Evolutionary conservation across 441 rosid genomes (phyloP), one percentile per base, ranked within the genome.

Genomic region (Adansonia grandidieri): DNA sequence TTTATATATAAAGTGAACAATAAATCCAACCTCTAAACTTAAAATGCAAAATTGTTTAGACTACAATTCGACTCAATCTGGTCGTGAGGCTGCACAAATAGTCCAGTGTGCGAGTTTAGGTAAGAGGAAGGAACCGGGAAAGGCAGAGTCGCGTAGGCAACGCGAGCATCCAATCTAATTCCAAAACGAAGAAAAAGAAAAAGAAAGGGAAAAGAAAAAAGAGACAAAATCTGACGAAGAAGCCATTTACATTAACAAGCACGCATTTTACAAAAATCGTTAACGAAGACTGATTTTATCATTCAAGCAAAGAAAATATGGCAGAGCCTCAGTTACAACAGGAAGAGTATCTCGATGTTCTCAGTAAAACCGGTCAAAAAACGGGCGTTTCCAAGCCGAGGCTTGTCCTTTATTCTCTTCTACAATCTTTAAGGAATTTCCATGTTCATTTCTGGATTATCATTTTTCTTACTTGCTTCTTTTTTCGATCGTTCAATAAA

Each of bases 311-410:
- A 81, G 67, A 17, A 74, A 48, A 75, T 37, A 91, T 85, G 92
- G 87, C 84, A 60, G 89, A 79, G 73, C 71, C 77, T 70, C 80
- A 56, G 13, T 15, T 57, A 5, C 67, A 73, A 14, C 85, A 81
- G 72, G 96, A 80, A 77, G 98, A 95, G 81, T 77, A 80, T 79
- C 78, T 95, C 68, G 97, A 93, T 76, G 91, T 95, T 79, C 91
- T 95, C 67, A 90, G 89, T 7, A 84, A 84, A 76, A 80, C 91
- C 76, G 95, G 96, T 45, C 58, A 87, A 17, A 91, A 87, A 76
- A 91, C 94, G 47, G 97, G 98, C 77, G 50, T 85, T 28, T 71
- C 91, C 77, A 93, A 93, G 77, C 91, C 93, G 86, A 93, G 98
- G 98, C 85, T 89, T 47, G 86, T 79, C 14, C 6, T 15, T 63